Conservation (phyloP, 768 basidiomycete species). For the Chalciporus chontae region DNA sequence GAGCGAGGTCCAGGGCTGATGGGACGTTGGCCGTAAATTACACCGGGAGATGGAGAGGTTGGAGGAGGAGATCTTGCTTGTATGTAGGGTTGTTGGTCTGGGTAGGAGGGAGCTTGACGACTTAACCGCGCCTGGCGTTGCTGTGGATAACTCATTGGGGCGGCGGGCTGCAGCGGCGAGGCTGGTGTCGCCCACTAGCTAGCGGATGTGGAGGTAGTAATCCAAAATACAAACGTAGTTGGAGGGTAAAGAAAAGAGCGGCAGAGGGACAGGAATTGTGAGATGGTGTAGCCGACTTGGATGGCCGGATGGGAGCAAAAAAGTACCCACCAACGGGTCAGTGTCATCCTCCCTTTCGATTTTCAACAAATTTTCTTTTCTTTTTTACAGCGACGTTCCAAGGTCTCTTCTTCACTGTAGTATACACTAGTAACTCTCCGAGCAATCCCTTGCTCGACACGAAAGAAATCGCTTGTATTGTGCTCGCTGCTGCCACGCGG, state of each 20-base stretch:
- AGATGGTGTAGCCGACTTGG: background rate
- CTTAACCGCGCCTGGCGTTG: constrained; percentile 30
- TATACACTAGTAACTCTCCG: background rate
- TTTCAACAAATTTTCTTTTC: background rate
- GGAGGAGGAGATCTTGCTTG: constrained; percentile 21
- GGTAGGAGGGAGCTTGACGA: constrained; percentile 37
- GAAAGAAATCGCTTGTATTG: background rate
- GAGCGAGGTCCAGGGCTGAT: constrained; percentile 20
- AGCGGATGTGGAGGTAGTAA: background rate
- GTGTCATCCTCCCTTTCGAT: background rate
- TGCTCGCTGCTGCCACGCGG: background rate
- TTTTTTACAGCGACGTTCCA: background rate
- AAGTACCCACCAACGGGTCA: background rate
- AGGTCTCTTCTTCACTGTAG: background rate
- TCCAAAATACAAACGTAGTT: background rate
- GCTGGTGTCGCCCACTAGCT: constrained; percentile 3
- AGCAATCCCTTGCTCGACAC: background rate
- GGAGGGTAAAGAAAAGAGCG: constrained; percentile 14
- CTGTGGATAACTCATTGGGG: constrained; percentile 40
- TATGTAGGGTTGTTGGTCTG: constrained; percentile 21
- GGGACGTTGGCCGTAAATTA: constrained; percentile 18
- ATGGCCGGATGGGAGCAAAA: background rate
- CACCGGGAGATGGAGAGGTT: constrained; percentile 11
- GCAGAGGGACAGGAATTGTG: constrained; percentile 2
- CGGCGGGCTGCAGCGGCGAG: background rate